Percentiles rank a stretch among this genome's conserved stretches.
Conservation (phyloP, 371 early-diverging fungal species). For the Cokeromyces recurvatus region DNA sequence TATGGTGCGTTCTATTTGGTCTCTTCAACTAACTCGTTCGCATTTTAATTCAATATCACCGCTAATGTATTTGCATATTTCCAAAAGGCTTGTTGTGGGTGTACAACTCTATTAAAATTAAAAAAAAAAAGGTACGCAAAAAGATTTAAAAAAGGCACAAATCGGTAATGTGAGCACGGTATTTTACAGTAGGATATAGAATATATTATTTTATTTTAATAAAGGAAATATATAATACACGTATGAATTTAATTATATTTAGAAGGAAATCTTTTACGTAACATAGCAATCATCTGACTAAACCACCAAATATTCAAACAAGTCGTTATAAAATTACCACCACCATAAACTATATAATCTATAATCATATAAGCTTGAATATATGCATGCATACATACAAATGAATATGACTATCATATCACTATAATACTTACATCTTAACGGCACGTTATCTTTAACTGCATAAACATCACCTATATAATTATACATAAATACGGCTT, state of each 20-base stretch:
- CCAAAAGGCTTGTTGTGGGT: no score
- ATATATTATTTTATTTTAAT: neutral
- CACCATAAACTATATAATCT: constrained; percentile 51
- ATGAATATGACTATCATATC: no score
- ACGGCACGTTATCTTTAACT: constrained; percentile 59
- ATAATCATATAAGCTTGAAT: no score
- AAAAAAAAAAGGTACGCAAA: no score
- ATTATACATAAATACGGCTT: no score
- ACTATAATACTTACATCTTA: constrained; percentile 42
- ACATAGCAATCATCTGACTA: constrained; percentile 61
- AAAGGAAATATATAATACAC: no score
- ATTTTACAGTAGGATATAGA: no score
- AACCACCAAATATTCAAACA: constrained; percentile 81
- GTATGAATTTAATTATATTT: constrained; percentile 1
- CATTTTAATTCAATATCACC: constrained; percentile 5
- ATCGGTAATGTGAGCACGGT: no score
- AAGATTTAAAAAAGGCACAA: no score
- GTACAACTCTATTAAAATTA: no score
- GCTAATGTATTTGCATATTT: constrained; percentile 2
- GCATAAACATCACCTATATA: constrained; percentile 30
- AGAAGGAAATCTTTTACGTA: constrained; percentile 38
- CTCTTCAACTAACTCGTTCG: constrained; percentile 4
- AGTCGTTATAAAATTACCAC: constrained; percentile 61
- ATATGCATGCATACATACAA: no score
- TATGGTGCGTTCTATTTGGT: constrained; percentile 7